phyloP scores from a whole-genome alignment of 345 rosid species.

The Citrus unshiu region DNA sequence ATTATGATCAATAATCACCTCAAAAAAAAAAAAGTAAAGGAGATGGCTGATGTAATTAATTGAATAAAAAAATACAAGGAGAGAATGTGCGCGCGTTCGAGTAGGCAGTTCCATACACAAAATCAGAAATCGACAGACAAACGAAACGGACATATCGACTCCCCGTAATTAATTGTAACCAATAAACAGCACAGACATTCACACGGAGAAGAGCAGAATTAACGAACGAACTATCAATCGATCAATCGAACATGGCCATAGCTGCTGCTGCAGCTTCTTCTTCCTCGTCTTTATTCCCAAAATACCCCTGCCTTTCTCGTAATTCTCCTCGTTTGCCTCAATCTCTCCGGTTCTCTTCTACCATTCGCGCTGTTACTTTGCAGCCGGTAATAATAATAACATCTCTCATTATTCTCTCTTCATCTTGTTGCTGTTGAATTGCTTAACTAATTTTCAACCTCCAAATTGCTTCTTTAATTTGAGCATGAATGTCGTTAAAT shows the following conservation, averaged over 20 bases:
- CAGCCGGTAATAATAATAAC: conserved; percentile 31
- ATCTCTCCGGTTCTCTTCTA: conserved; percentile 33
- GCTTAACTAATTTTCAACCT: neutral
- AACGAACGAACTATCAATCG: neutral
- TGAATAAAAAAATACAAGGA: too few species aligned
- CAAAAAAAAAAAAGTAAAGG: accelerated
- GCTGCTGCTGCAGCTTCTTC: conserved; percentile 39
- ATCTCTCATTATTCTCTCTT: neutral
- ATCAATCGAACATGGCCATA: conserved; percentile 30
- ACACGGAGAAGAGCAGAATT: neutral
- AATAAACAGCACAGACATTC: neutral
- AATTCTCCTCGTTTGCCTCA: conserved; percentile 22
- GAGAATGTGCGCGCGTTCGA: neutral
- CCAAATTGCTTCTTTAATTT: neutral
- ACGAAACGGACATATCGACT: neutral
- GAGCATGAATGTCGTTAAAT: neutral
- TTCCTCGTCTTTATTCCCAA: conserved; percentile 24
- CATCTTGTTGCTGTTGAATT: neutral
- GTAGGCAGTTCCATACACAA: neutral
- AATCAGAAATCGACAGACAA: neutral
- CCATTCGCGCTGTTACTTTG: conserved; percentile 32
- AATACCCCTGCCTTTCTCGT: conserved; percentile 29
- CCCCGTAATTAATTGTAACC: neutral
- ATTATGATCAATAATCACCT: accelerated
- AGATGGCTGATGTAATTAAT: too few species aligned